Base-by-base conservation (phyloP, 176 grass and related monocot species). In the Dendrocalamus sinicus region DNA sequence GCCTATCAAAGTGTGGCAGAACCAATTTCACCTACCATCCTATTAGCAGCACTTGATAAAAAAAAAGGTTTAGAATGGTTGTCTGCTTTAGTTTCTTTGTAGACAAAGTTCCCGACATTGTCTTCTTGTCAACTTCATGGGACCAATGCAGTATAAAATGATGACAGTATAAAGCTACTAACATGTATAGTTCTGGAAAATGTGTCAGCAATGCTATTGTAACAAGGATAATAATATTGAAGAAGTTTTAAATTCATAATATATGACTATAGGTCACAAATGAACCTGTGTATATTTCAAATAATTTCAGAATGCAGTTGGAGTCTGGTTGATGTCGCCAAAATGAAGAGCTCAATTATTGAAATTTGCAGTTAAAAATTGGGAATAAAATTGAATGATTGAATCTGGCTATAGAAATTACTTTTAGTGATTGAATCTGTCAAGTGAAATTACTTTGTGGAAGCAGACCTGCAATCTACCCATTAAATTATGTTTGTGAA, bases 81-180 rank as follows among this genome's bases (percentile, higher is more conserved):
- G 23, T 16, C 45, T 30, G 44, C 44, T 73, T 5, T 73, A 51
- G n/a, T 73, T 51, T 50, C 45, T 50, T 30, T 73, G 23, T 51
- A 51, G 70, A 30, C 70, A 73, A 73, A 50, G 70, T 73, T 73
- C 70, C 70, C 6, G 0, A 7, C 12, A 17, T 19, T 0, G 5
- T 26, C 20, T 75, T 64, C 12, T 64, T 83, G 81, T 11, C 14
- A 74, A n/a, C 13, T 83, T 83, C 20, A 19, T 54, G 8, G 35
- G 72, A 13, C 13, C 17, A 52, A 65, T 23, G 0, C 59, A 43
- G 14, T 84, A 66, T 51, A 82, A 83, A 62, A 39, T 7, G 12
- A 2, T 64, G 5, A 8, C 22, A 23, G 7, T 45, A 43, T 40
- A 13, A 28, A 73, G n/a, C 70, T 73, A 51, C 24, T 2, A 16